phyloP scores from a whole-genome alignment of 2,329 filamentous ascomycete species.

The Orbilia ellipsospora region DNA sequence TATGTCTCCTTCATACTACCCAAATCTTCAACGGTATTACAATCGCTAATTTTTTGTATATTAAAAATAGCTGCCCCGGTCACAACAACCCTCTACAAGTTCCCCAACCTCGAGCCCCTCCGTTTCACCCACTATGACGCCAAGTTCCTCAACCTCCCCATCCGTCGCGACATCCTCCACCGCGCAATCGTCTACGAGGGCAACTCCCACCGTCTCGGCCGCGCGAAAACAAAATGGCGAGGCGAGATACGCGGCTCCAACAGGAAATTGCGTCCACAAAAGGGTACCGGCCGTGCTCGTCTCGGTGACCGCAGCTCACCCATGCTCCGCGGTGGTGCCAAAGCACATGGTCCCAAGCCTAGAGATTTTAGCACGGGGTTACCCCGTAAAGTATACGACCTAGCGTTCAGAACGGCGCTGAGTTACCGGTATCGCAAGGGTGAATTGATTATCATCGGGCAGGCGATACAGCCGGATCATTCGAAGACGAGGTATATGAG shows the following conservation, averaged over 20 bases:
- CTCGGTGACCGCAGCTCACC: conserved; percentile 84
- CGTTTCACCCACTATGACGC: conserved; percentile 80
- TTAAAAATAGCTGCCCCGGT: conserved; percentile 64
- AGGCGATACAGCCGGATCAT: conserved; percentile 76
- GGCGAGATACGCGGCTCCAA: conserved; percentile 85
- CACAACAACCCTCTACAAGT: conserved; percentile 86
- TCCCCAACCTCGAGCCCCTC: conserved; percentile 86
- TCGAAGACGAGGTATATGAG: conserved; percentile 73
- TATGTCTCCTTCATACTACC: conserved; percentile 7
- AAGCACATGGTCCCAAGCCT: conserved; percentile 87
- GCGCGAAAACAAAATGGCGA: conserved; percentile 83
- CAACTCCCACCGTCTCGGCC: conserved; percentile 86
- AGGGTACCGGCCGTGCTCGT: conserved; percentile 84
- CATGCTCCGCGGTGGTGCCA: conserved; percentile 84
- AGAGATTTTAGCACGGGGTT: conserved; percentile 88
- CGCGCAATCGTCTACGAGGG: conserved; percentile 92
- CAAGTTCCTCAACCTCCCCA: conserved; percentile 85
- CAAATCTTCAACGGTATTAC: neutral
- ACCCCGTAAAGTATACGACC: conserved; percentile 90
- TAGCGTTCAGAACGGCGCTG: conserved; percentile 92
- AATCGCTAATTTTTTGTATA: conserved; percentile 1
- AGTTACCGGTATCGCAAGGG: conserved; percentile 89
- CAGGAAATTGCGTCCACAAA: conserved; percentile 84
- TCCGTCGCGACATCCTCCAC: conserved; percentile 91
- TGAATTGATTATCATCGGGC: conserved; percentile 85